Evolutionary conservation across 139 green algal species (phyloP), one percentile per base, ranked within the genome.

Genomic region (Micromonas commoda): DNA sequence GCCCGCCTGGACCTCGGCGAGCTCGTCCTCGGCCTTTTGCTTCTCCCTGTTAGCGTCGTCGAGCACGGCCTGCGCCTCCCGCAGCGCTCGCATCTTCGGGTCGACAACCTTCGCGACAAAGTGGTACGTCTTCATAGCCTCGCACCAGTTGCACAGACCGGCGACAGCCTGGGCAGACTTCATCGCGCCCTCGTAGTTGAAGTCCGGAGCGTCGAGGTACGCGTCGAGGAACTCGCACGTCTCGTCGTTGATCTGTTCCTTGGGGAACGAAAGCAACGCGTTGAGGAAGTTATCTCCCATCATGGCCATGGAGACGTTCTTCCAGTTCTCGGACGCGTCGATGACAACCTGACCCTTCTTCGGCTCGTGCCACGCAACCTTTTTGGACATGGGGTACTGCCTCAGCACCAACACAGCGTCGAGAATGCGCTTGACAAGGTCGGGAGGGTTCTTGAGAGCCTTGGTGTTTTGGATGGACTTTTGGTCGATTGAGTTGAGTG

Each of bases 401-500:
- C 86, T 82, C 73, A 96, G 80, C 73, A 96, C 89, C 16, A 96
- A 89, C 64, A 96, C 91, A 76, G 88, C 93, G 79, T 96, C 91
- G 78, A 88, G 93, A 52, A 96, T 89, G 84, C 92, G 91, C 80
- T 95, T 90, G 63, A 96, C 91, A n/a, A 91, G 77, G 28, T 91
- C 78, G 77, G 91, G 89, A n/a, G 91, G 91, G 79, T 96, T 96
- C n/a, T 88, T 85, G 78, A 94, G 95, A 32, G 89, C 93, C 3
- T 88, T 78, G 61, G 95, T 94, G 82, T 94, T 91, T 0, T 86
- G 94, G 82, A 96, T 96, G 71, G 95, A 89, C 67, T 96, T 89
- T 85, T 88, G 91, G 73, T 92, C 91, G 57, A 96, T 73, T 73
- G 92, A 90, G 61, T 90, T 87, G 68, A 96, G 82, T 21, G 91